These are phyloP conservation scores for Xylaria arbuscula DNA, from an alignment of 2,329 filamentous ascomycete species.

Conservation along the genomic window DNA sequence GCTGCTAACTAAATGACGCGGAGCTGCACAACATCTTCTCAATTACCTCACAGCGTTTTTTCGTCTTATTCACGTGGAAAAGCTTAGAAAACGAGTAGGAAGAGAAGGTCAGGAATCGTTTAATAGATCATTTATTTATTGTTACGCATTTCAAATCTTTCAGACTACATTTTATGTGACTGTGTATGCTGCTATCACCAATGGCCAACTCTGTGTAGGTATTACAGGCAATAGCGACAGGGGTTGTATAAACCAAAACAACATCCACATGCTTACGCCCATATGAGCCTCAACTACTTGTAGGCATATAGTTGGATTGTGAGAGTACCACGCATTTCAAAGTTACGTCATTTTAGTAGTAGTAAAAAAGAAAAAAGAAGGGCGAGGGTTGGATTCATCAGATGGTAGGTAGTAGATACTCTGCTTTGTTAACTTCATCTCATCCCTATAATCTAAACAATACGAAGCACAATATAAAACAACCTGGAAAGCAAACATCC, in stretches of 20 bases:
- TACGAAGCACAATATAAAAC: not conserved
- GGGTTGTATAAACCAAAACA: conserved; percentile 15
- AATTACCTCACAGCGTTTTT: not conserved
- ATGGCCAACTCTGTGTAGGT: not conserved
- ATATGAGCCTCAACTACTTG: conserved; percentile 10
- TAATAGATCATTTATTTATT: not conserved
- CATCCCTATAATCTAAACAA: not conserved
- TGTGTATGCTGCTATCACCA: not conserved
- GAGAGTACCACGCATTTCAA: not conserved
- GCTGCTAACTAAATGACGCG: not conserved
- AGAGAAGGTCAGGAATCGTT: not conserved
- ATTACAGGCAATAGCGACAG: not conserved
- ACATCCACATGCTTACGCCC: not conserved
- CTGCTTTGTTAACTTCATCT: not conserved
- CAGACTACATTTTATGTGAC: not conserved
- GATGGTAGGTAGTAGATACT: conserved; percentile 9
- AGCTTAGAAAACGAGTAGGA: not conserved
- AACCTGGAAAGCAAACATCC: not conserved
- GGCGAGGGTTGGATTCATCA: not conserved
- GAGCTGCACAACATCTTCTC: not conserved
- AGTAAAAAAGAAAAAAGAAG: not conserved
- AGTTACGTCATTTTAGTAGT: not conserved
- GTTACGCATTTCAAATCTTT: not conserved
- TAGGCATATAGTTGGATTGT: not conserved
- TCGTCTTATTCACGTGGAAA: not conserved